Base-by-base conservation (phyloP, 2,329 filamentous ascomycete species). In the Trichoderma atrobrunneum region DNA sequence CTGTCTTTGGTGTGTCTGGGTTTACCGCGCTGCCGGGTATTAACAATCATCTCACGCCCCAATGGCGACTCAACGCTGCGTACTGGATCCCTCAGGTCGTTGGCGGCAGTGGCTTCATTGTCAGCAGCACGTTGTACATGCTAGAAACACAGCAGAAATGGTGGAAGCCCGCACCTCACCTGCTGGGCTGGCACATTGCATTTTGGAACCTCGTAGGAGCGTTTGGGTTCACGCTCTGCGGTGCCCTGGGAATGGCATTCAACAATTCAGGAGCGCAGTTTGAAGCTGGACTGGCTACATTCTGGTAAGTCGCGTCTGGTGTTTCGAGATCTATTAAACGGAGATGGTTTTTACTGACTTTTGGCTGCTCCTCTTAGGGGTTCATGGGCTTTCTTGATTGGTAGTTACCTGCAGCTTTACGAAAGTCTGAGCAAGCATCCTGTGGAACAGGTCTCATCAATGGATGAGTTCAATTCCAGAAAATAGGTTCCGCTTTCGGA, bases 181-280 rank as follows among this genome's bases (percentile, higher is more conserved):
- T 88, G 0, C 82, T 92, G 1, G 90, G 90, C 4, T 92, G 90
- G 90, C 89, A 92, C 78, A 87, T 92, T 74, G 90, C 89, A 0
- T 79, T 87, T 10, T 92, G 89, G 89, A 92, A 92, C 75, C 78
- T 91, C 2, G 81, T 92, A 24, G 90, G 90, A 1, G 86, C 87
- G 2, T 76, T 91, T 28, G 90, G 90, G 0, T 92, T 91, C 77
- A 91, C 88, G 6, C 81, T 89, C 0, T 89, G 87, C 73, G 88
- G 87, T n/a, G 87, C 85, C 2, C 76, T 90, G 34, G 88, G 78
- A 77, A 8, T 80, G 77, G 28, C 79, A 82, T 69, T 80, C 72
- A 12, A 74, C 63, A 14, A 73, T 77, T 54, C 74, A 73, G 65
- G 71, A 39, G 73, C 73, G 28, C 73, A 74, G 32, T 74, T 36